These are phyloP conservation scores for Solanum pinnatisectum DNA, from an alignment of 257 asterid genomes.

Conservation along the genomic window DNA sequence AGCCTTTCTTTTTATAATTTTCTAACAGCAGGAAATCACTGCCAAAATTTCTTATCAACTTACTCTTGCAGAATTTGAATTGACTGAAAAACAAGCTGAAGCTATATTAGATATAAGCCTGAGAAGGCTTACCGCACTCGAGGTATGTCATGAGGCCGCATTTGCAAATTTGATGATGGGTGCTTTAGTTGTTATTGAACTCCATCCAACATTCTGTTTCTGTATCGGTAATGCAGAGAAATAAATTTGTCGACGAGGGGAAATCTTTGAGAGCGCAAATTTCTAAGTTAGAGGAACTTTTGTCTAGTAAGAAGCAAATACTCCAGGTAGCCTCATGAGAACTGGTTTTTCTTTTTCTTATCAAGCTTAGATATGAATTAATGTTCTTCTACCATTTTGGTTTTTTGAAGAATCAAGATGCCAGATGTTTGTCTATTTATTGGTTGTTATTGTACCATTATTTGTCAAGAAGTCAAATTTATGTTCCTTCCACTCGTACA, in stretches of 20 bases:
- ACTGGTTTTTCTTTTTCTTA: background rate
- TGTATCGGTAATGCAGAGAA: constrained; percentile 47
- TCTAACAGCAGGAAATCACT: background rate
- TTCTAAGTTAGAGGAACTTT: constrained; percentile 66
- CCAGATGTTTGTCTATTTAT: background rate
- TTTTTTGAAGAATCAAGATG: background rate
- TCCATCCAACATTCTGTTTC: background rate
- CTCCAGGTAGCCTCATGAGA: constrained; percentile 47
- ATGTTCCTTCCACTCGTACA: background rate
- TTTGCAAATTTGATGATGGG: background rate
- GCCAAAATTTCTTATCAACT: background rate
- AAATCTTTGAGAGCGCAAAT: constrained; percentile 65
- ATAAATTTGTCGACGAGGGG: constrained; percentile 80
- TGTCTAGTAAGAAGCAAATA: constrained; percentile 69
- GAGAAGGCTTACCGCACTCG: constrained; percentile 81
- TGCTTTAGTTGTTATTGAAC: background rate
- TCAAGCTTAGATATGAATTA: background rate
- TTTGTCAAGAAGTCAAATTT: background rate
- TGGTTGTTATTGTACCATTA: background rate
- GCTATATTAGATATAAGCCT: constrained; percentile 94
- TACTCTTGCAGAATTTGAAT: constrained; percentile 59
- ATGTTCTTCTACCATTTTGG: background rate
- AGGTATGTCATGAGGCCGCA: constrained; percentile 33
- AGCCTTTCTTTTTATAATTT: background rate
- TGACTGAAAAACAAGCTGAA: constrained; percentile 90